Evolutionary conservation across 1,139 yeast genomes (phyloP), one percentile per base, ranked within the genome.

Genomic region (Scheffersomyces segobiensis): DNA sequence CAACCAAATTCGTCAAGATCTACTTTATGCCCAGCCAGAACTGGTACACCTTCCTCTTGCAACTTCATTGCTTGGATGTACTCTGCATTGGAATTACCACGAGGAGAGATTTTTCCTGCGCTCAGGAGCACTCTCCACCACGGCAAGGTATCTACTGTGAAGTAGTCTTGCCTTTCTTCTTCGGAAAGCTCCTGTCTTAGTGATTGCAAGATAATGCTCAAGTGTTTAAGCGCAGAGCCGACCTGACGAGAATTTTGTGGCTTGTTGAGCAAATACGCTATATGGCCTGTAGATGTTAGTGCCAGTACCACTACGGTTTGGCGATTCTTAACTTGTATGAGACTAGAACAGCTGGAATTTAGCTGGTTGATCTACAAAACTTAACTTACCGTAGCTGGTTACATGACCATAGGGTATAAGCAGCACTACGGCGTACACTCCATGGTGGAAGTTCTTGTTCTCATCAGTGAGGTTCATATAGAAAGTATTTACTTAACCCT

Each of bases 91-190:
- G 74, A 65, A 47, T 75, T 69, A 1, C 76, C 85, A 39, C 92
- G 72, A 1, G 83, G 81, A 1, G 93, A 83, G 2, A 90, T 86
- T 46, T 74, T 76, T 0, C 96, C 96, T 20, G 83, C 74, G 19
- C 89, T 77, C 53, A 83, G 82, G 20, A 90, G 74, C 1, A 90
- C 91, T 56, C 96, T 74, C 93, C 95, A 89, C 96, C 96, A 90
- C 1, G 96, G 96, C 10, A 89, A 82, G 10, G 74, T 74, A 0
- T 63, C 71, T 2, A 66, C 52, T 50, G 78, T 69, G 39, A 73
- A 63, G 55, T 53, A 65, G 32, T 66, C 69, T 22, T 65, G 68
- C 3, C 60, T 53, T 2, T 56, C 60, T 1, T 63, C 59, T 12
- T 61, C 62, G 17, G 61, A 60, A n/a, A 61, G 53, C 5, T 67